Conservation (phyloP, 441 rosid species). For the Erodium chrysanthum region DNA sequence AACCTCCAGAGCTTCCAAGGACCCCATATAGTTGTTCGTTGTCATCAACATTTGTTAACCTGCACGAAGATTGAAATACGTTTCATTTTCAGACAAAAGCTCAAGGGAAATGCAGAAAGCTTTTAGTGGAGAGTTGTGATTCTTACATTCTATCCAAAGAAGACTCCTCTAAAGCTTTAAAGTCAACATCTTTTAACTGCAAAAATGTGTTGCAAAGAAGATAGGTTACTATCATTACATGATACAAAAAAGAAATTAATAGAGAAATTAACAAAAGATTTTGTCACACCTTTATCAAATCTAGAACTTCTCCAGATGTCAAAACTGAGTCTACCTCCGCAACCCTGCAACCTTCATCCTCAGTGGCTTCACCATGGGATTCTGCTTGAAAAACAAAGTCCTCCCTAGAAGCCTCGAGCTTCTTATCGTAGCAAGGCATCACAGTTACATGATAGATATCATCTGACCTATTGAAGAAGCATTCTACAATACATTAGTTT, state of each 20-base stretch:
- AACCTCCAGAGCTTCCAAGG: conserved; percentile 83
- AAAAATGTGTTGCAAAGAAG: conserved; percentile 15
- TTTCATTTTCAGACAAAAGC: background rate
- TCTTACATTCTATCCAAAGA: conserved; percentile 70
- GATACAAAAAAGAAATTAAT: background rate
- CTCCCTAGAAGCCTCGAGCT: conserved; percentile 85
- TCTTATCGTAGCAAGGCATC: conserved; percentile 97
- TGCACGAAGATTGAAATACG: conserved; percentile 21
- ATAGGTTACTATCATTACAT: background rate
- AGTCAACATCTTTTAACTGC: conserved; percentile 67
- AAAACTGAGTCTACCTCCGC: conserved; percentile 85
- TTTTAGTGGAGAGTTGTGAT: background rate
- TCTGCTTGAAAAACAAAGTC: conserved; percentile 60
- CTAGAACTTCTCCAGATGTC: conserved; percentile 81
- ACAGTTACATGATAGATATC: conserved; percentile 83
- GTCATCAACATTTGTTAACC: conserved; percentile 65
- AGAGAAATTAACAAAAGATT: conserved; percentile 8
- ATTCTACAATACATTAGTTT: conserved; percentile 15
- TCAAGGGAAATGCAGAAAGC: background rate
- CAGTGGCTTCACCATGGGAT: conserved; percentile 23
- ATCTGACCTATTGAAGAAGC: conserved; percentile 43
- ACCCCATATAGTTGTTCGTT: conserved; percentile 79
- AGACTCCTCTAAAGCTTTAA: conserved; percentile 53
- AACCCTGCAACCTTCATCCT: conserved; percentile 12
- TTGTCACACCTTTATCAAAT: conserved; percentile 59